These are phyloP conservation scores for Knoxia roxburghii DNA, from an alignment of 257 asterid genomes.

Conservation along the genomic window DNA sequence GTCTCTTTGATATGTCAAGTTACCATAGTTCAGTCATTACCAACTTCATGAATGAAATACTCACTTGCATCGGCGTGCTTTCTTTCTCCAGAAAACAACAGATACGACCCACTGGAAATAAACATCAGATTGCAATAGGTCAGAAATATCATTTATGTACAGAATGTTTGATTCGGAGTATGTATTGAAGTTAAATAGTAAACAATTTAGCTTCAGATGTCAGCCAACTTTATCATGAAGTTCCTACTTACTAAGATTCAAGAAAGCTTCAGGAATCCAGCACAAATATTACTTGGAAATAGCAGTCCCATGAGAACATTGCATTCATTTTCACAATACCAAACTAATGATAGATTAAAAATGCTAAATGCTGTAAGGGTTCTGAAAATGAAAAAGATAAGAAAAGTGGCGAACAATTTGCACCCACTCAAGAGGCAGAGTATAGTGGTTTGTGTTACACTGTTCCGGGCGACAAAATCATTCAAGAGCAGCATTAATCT, in stretches of 20 bases:
- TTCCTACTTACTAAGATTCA: neutral
- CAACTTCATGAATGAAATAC: slow-evolving; percentile 24
- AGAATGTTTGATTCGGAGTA: neutral
- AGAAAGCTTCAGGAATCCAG: neutral
- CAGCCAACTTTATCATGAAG: slow-evolving; percentile 2
- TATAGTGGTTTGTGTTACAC: neutral
- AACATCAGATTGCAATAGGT: slow-evolving; percentile 23
- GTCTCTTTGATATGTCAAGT: slow-evolving; percentile 1
- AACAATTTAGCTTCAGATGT: neutral
- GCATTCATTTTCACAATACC: neutral
- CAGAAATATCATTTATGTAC: slow-evolving; percentile 19
- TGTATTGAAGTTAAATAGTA: neutral
- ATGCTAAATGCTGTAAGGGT: neutral
- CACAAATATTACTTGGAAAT: neutral
- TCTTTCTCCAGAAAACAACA: slow-evolving; percentile 65
- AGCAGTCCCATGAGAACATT: neutral
- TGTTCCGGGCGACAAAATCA: slow-evolving; percentile 1
- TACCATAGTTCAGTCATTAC: neutral
- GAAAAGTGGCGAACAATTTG: neutral
- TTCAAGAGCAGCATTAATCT: neutral
- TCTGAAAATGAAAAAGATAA: neutral
- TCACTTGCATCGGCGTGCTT: slow-evolving; percentile 71
- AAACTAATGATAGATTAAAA: neutral
- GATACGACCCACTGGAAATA: slow-evolving; percentile 68
- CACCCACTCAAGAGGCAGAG: neutral